Percentiles rank a stretch among this genome's conserved stretches.
Evolutionary conservation across 129 eudicot genomes (phyloP).

Genomic region (Helianthus annuus): HanXRQr2.0-SUNRISE NC_035447.2:8030205-8030704

Average conservation of each 20-base stretch:
- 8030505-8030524: conserved; percentile 33
- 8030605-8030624: not conserved
- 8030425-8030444: conserved; percentile 13
- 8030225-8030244: too few species aligned
- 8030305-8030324: too few species aligned
- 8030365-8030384: too few species aligned
- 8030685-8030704: not conserved
- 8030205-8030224: too few species aligned
- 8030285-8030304: too few species aligned
- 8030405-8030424: too few species aligned
- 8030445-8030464: conserved; percentile 25
- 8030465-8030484: conserved; percentile 26
- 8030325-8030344: too few species aligned
- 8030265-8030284: too few species aligned
- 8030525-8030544: conserved; percentile 37
- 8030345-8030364: too few species aligned
- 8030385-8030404: too few species aligned
- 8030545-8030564: conserved; percentile 24
- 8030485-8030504: conserved; percentile 38
- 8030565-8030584: conserved; percentile 11
- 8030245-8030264: not conserved
- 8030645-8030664: not conserved
- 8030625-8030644: too few species aligned
- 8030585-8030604: conserved; percentile 3
- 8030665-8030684: not conserved